Percentiles rank a stretch among this genome's conserved stretches.
phyloP scores from a whole-genome alignment of 2,329 filamentous ascomycete genomes.

The Ophiostoma triangulosporum region DNA sequence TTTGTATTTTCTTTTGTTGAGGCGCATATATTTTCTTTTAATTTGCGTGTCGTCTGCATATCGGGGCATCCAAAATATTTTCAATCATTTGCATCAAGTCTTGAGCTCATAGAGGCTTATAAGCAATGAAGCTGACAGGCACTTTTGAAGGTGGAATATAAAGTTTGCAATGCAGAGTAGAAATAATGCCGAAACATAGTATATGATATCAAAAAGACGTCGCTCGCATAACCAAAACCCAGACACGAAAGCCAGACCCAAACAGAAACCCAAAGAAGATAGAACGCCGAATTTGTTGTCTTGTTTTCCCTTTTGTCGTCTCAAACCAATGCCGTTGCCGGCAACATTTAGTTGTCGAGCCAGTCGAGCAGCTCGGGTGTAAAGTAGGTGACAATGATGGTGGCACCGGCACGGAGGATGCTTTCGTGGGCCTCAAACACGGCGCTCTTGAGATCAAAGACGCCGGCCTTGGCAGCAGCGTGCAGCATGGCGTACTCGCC shows the following conservation, averaged over 20 bases:
- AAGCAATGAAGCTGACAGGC: too few species aligned
- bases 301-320: background rate
- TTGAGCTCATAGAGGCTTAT: too few species aligned
- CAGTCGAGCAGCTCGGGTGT: constrained; percentile 66
- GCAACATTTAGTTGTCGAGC: constrained; percentile 24
- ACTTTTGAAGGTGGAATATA: too few species aligned
- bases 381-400: constrained; percentile 89
- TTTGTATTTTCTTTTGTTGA: background rate
- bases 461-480: constrained; percentile 85
- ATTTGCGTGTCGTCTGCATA: constrained; percentile 2
- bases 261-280: background rate
- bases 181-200: too few species aligned
- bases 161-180: too few species aligned
- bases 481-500: constrained; percentile 98
- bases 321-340: background rate
- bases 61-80: background rate
- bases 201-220: too few species aligned
- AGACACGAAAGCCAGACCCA: background rate
- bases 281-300: background rate
- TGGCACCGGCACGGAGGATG: constrained; percentile 83
- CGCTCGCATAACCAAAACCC: too few species aligned
- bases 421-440: constrained; percentile 90
- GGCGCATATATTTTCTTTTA: background rate
- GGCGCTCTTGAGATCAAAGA: constrained; percentile 91
- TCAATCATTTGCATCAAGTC: too few species aligned